Base-by-base conservation (phyloP, 2,329 filamentous ascomycete genomes). In the Verticillium klebahnii region DNA sequence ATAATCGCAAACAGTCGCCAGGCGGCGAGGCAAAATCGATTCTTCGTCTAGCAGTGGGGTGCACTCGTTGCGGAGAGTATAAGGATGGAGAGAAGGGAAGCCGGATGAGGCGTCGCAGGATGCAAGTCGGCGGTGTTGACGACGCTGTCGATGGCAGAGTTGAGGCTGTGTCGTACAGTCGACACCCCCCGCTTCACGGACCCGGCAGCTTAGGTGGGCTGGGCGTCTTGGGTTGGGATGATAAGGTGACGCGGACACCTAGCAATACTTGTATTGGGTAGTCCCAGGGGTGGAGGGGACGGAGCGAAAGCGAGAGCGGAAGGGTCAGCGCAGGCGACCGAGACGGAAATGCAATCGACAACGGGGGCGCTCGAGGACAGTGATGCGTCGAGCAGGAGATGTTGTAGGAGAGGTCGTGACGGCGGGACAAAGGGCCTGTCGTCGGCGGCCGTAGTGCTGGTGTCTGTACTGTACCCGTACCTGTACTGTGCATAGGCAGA, bases 281-380 rank as follows among this genome's bases (percentile, higher is more conserved):
- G 19, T 19, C 45, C n/a, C 45, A 9, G 45, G 19, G 45, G 45
- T 23, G 12, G 9, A 12, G 7, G n/a, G 45, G 45, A 23, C 19
- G 45, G 45, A 23, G 45, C 45, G 45, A 50, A n/a, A 66, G 58
- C 25, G 39, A 34, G 61, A 59, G 60, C 58, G 31, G 29, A 60
- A 63, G 55, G 59, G 71, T 79, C 67, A 77, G 76, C 64, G 66
- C 61, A 36, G 17, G 60, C 29, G 57, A 56, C 50, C 55, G 50
- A 39, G 23, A 60, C 17, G 14, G 45, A 11, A 50, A 23, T 50
- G n/a, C 45, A n/a, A n/a, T 50, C 45, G 45, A 25, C 45, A n/a
- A 19, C n/a, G 19, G 11, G 19, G n/a, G 9, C 5, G 45, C 19
- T 50, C 45, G 45, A 23, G 45, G 23, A 50, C 45, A 25, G 45